Percentiles rank a stretch among this genome's conserved stretches.
Evolutionary conservation across 2,329 filamentous ascomycete genomes (phyloP).

Genomic region (Parasarocladium wereldwijsianum): DNA sequence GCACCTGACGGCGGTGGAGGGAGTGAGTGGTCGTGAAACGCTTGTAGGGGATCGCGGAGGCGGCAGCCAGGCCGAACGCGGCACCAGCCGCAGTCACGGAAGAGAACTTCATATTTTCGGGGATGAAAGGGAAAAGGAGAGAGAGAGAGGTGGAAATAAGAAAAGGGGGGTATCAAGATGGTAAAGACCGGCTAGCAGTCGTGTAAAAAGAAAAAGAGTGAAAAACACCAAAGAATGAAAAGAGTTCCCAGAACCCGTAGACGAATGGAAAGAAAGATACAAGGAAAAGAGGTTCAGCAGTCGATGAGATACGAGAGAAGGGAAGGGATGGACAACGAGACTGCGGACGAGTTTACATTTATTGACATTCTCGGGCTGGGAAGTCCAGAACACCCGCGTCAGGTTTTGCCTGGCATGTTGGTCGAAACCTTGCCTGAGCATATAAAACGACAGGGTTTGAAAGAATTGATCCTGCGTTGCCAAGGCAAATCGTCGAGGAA

Average conservation of each 20-base stretch:
- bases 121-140: background rate
- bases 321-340: background rate
- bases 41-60: constrained; percentile 7
- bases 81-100: constrained; percentile 3
- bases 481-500: no score
- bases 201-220: background rate
- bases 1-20: constrained; percentile 26
- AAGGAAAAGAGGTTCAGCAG: constrained; percentile 3
- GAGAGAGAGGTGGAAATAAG: background rate
- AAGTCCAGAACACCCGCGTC: no score
- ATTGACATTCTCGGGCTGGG: no score
- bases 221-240: constrained; percentile 5
- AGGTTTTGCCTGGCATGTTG: no score
- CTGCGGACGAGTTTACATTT: no score
- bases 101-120: constrained; percentile 9
- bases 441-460: no score
- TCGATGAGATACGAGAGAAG: constrained; percentile 1
- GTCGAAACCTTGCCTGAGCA: no score
- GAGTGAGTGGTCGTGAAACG: no score
- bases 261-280: background rate
- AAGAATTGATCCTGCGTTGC: no score
- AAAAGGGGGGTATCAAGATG: no score
- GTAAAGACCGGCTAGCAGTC: constrained; percentile 3
- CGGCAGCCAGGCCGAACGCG: constrained; percentile 8
- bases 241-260: constrained; percentile 4